Base-by-base conservation (phyloP, 2,329 filamentous ascomycete species). In the Thelonectria rubi region DNA sequence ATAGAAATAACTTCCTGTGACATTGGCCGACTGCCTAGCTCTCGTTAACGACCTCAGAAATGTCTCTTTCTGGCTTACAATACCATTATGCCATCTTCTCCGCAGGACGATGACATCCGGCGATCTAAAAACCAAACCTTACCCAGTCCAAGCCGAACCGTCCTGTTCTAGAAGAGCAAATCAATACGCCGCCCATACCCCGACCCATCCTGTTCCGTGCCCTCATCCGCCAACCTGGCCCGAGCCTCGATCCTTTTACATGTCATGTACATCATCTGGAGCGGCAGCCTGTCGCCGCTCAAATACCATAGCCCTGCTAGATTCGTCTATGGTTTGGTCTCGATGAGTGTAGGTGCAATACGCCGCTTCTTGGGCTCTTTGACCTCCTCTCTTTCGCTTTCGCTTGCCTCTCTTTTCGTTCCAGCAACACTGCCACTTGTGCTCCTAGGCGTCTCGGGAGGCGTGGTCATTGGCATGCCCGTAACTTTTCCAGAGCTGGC, bases 381-480 rank as follows among this genome's bases (percentile, higher is more conserved):
- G 17, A 75, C 77, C 8, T 85, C 81, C 15, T 84, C 83, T 48
- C 82, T 81, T 34, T 86, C 86, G 21, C 79, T 80, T 60, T 86
- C 85, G 21, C 80, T 83, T 12, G 81, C 81, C 26, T 89, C 86
- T 65, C 86, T 80, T 74, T 89, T 89, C 15, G 79, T 76, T 30
- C 84, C 84, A 3, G 74, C 72, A 47, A 72, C 72, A 40, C 72
- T 69, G 21, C 69, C 70, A 17, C 71, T 68, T 1, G 72, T 65
- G 46, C 73, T 76, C 42, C 84, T 83, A 6, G 94, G 94, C 3
- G 94, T 98, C 75, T 97, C 91, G 1, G 94, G 95, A 2, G 95
- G 94, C 8, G 94, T 97, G 39, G 91, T 92, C 70, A 97, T 87
- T 0, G 93, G 91, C 45, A 96, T 79, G 0, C 84, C 83, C 0